Evolutionary conservation across 2,329 filamentous ascomycete species (phyloP).

Genomic region (Diaporthe citrichinensis): DNA sequence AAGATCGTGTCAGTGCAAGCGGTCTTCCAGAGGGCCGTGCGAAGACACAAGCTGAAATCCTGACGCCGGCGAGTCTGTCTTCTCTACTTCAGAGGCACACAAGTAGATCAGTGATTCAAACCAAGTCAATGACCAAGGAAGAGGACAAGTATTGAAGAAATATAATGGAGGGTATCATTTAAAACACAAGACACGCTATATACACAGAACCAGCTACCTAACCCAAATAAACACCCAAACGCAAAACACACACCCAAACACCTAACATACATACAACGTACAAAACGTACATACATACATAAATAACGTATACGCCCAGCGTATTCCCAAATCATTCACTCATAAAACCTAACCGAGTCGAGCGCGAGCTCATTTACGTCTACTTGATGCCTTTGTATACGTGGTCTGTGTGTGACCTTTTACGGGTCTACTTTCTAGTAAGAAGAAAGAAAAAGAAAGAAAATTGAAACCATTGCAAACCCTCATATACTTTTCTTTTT

Average conservation of each 20-base stretch:
- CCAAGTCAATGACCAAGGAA: no score
- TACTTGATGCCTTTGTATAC: slow-evolving; percentile 40
- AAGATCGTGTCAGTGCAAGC: background rate
- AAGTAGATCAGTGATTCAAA: background rate
- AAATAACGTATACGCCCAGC: slow-evolving; percentile 34
- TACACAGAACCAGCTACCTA: background rate
- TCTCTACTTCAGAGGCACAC: background rate
- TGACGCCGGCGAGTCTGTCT: background rate
- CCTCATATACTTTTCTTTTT: slow-evolving; percentile 31
- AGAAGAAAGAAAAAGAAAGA: slow-evolving; percentile 1
- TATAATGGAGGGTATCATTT: slow-evolving; percentile 12
- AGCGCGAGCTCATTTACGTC: slow-evolving; percentile 40
- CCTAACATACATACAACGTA: slow-evolving; percentile 41
- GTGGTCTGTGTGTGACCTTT: slow-evolving; percentile 43
- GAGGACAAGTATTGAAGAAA: background rate
- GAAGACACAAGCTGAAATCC: background rate
- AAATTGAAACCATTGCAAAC: slow-evolving; percentile 12
- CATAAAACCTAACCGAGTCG: slow-evolving; percentile 45
- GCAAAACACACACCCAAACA: slow-evolving; percentile 29
- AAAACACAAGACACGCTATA: slow-evolving; percentile 15
- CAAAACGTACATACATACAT: slow-evolving; percentile 39
- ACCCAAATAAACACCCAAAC: slow-evolving; percentile 8
- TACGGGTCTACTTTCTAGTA: slow-evolving; percentile 42
- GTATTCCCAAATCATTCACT: slow-evolving; percentile 49
- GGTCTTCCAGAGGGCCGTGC: background rate